Conservation (phyloP, 2,329 filamentous ascomycete species). For the Dactylonectria estremocensis region DNA sequence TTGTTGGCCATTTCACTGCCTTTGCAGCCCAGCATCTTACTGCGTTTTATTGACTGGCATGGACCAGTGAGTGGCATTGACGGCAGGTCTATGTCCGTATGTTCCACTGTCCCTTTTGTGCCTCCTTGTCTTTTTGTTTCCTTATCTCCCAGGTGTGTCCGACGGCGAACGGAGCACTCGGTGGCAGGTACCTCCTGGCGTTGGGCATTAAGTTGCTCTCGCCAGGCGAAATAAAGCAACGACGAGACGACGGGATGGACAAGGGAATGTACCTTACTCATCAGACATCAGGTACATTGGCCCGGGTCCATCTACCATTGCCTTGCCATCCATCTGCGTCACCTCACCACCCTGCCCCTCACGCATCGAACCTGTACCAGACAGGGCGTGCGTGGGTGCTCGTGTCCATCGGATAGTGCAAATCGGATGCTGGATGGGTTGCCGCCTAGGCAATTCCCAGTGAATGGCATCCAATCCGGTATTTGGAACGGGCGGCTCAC, state of each 20-base stretch:
- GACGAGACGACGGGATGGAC: too few species aligned
- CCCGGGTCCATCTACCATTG: not conserved
- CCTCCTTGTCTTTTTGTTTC: not conserved
- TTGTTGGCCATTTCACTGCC: not conserved
- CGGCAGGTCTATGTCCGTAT: too few species aligned
- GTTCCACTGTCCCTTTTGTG: not conserved
- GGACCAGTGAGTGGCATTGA: not conserved
- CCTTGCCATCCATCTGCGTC: not conserved
- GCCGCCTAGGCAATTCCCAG: constrained; percentile 11
- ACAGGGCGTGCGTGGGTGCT: not conserved
- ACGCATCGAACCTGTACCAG: not conserved
- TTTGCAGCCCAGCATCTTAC: not conserved
- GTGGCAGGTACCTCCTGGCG: not conserved
- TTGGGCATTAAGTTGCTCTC: too few species aligned
- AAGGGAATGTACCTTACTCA: too few species aligned
- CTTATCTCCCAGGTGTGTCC: too few species aligned
- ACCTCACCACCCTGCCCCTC: not conserved
- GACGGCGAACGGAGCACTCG: not conserved
- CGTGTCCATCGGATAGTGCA: constrained; percentile 1
- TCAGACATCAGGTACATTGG: not conserved
- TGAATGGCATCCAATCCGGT: constrained; percentile 17
- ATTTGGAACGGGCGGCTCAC: too few species aligned
- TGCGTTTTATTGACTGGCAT: not conserved
- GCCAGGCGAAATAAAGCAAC: too few species aligned
- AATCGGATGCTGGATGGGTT: not conserved